phyloP scores from a whole-genome alignment of 1,139 yeast genomes.

The Saccharomycopsis crataegensis region DNA sequence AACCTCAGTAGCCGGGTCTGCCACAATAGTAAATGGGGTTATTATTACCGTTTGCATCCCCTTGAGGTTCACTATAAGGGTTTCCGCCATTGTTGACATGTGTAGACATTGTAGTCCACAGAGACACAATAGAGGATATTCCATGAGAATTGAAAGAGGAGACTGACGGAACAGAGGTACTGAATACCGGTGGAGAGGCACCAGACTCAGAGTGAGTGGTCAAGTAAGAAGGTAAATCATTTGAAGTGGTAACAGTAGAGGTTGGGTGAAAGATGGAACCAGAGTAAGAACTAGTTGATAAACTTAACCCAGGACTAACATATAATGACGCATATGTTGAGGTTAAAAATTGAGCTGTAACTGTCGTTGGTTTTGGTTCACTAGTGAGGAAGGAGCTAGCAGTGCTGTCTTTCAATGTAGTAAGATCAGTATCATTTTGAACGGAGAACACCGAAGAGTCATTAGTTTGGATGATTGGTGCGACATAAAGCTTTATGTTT shows the following conservation, averaged over 20 bases:
- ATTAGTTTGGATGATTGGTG: conserved; percentile 4
- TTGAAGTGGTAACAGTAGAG: no score
- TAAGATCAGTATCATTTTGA: conserved; percentile 4
- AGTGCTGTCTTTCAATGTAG: neutral
- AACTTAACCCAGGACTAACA: neutral
- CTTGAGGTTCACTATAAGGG: no score
- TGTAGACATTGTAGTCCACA: no score
- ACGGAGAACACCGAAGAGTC: conserved; percentile 1
- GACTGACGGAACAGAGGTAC: neutral
- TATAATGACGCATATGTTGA: neutral
- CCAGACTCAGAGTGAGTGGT: neutral
- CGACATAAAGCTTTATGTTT: conserved; percentile 10
- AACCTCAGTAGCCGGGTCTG: no score
- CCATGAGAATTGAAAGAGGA: no score
- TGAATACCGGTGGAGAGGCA: neutral
- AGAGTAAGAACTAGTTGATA: no score
- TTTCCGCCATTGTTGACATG: no score
- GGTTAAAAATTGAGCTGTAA: neutral
- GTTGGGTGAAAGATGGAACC: neutral
- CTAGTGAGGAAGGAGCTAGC: neutral
- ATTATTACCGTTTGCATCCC: no score
- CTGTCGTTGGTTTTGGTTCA: neutral
- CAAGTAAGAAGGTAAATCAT: neutral
- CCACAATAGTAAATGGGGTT: no score
- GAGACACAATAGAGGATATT: no score